These are phyloP conservation scores for Mortierella claussenii DNA, from an alignment of 192 early-diverging fungal genomes.

Conservation along the genomic window DNA sequence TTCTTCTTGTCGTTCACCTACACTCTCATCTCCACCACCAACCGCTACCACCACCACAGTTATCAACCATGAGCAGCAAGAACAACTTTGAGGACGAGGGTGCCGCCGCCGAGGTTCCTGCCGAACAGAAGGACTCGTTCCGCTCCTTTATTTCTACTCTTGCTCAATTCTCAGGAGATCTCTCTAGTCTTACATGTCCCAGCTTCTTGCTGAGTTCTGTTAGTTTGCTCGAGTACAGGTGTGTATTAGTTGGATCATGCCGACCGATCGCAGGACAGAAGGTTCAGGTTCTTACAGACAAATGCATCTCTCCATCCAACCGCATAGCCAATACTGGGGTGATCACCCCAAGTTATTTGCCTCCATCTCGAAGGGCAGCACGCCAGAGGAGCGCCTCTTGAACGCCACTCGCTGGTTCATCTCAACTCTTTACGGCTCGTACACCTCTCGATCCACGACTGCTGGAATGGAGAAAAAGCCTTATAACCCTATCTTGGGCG, in stretches of 20 bases:
- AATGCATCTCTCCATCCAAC: too few relatives aligned
- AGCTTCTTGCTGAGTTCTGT: constrained; percentile 80
- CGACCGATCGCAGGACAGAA: too few relatives aligned
- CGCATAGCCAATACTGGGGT: constrained; percentile 65
- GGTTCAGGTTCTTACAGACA: too few relatives aligned
- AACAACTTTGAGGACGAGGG: constrained; percentile 28
- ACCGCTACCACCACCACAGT: too few relatives aligned
- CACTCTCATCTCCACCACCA: too few relatives aligned
- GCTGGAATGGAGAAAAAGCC: constrained; percentile 86
- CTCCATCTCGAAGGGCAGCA: constrained; percentile 67
- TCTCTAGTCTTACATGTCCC: constrained; percentile 83
- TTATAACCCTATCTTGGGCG: constrained; percentile 67
- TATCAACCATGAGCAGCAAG: constrained; percentile 32
- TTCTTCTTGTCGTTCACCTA: too few relatives aligned
- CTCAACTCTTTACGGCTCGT: constrained; percentile 82
- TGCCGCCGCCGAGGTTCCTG: constrained; percentile 58
- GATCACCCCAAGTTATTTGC: constrained; percentile 72
- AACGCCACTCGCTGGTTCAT: constrained; percentile 81
- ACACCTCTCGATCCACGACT: constrained; percentile 74
- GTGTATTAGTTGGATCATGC: constrained; percentile 23
- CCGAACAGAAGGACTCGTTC: constrained; percentile 71
- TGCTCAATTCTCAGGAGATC: constrained; percentile 83
- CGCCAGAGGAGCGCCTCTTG: constrained; percentile 73
- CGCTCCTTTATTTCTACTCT: constrained; percentile 74
- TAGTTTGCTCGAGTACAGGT: constrained; percentile 84